Percentiles rank a stretch among this genome's conserved stretches.
phyloP scores from a whole-genome alignment of 1,139 yeast species.

The Scheffersomyces segobiensis region DNA sequence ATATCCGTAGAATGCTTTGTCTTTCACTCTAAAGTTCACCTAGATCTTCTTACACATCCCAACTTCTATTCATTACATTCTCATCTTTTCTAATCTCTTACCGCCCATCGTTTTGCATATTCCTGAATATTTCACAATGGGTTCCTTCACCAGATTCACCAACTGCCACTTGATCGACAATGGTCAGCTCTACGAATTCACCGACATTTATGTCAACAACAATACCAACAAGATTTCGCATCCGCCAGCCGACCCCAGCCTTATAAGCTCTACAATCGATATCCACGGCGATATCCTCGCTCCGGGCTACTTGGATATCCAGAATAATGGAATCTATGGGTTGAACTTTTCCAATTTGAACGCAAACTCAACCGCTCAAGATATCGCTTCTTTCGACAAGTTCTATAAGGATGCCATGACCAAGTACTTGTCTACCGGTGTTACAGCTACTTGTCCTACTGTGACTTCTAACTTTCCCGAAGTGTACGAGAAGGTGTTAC shows the following conservation, averaged over 20 bases:
- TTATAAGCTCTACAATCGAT: slow-evolving; percentile 35
- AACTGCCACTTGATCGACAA: slow-evolving; percentile 56
- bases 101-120: neutral
- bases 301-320: slow-evolving; percentile 64
- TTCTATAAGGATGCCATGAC: slow-evolving; percentile 49
- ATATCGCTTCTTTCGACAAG: slow-evolving; percentile 28
- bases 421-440: slow-evolving; percentile 54
- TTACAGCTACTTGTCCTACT: slow-evolving; percentile 62
- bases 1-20: neutral
- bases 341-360: slow-evolving; percentile 51
- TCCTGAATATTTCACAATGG: slow-evolving; percentile 4
- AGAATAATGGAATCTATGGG: slow-evolving; percentile 63
- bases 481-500: slow-evolving; percentile 54
- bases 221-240: slow-evolving; percentile 43
- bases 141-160: slow-evolving; percentile 32
- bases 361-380: slow-evolving; percentile 35
- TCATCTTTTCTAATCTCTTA: neutral
- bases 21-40: neutral
- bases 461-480: slow-evolving; percentile 56
- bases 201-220: slow-evolving; percentile 50
- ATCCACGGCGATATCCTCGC: slow-evolving; percentile 51
- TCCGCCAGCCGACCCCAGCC: slow-evolving; percentile 20
- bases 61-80: neutral
- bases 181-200: slow-evolving; percentile 39
- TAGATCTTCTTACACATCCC: neutral